Evolutionary conservation across 768 basidiomycete species (phyloP).

Genomic region (Pisolithus sp.): DNA sequence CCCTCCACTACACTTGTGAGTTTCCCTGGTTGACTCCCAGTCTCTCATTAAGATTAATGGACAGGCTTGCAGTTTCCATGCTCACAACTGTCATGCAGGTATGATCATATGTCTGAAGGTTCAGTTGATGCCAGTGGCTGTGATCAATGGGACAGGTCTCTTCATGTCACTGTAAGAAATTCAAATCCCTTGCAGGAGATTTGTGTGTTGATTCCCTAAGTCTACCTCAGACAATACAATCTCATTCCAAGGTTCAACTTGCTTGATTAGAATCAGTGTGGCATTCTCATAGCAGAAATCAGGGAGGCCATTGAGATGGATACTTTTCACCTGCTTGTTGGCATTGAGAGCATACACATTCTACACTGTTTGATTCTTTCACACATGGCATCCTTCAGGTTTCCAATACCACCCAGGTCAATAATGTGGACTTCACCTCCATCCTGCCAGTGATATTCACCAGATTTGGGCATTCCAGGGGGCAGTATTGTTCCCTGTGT

Average conservation of each 20-base stretch:
- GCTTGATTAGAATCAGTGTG: conserved; percentile 83
- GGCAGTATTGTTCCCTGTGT: conserved; percentile 82
- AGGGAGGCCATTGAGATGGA: conserved; percentile 89
- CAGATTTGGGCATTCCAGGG: conserved; percentile 94
- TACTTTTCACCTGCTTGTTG: conserved; percentile 72
- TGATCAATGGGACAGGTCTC: not conserved
- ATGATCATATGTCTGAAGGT: too few species aligned
- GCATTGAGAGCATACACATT: conserved; percentile 90
- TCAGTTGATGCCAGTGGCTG: not conserved
- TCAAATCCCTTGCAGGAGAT: not conserved
- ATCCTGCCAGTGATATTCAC: conserved; percentile 98
- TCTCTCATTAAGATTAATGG: too few species aligned
- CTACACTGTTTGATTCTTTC: conserved; percentile 90
- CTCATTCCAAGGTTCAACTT: not conserved
- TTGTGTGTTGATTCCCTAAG: conserved; percentile 3
- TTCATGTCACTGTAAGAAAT: not conserved
- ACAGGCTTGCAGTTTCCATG: too few species aligned
- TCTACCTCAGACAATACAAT: conserved; percentile 2
- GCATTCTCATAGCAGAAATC: conserved; percentile 86
- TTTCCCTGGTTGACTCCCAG: not conserved
- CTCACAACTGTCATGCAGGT: too few species aligned
- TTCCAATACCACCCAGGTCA: conserved; percentile 88
- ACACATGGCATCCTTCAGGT: conserved; percentile 93
- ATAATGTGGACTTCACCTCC: conserved; percentile 98
- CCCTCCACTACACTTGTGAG: conserved; percentile 58